Conservation (phyloP, 2,329 filamentous ascomycete species). For the Rosellinia necatrix region DNA sequence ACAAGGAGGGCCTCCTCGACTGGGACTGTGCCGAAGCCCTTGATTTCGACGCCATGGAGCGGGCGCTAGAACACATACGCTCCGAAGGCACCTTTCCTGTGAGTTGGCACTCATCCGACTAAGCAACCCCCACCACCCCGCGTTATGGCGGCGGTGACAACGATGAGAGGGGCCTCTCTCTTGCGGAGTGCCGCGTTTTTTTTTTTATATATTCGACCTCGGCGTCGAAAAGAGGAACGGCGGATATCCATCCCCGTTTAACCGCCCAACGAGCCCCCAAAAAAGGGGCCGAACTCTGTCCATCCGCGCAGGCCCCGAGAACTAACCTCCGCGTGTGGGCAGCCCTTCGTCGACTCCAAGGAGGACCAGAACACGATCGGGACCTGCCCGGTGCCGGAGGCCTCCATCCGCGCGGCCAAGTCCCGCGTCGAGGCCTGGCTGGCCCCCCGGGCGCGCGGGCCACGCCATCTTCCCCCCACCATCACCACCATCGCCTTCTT, state of each 20-base stretch:
- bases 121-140: background rate
- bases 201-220: no score
- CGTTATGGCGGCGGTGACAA: background rate
- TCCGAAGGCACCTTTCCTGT: conserved; percentile 68
- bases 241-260: background rate
- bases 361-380: conserved; percentile 68
- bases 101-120: conserved; percentile 38
- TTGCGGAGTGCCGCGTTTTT: no score
- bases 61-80: conserved; percentile 72
- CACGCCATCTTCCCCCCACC: conserved; percentile 36
- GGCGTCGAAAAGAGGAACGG: background rate
- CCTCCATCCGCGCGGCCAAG: conserved; percentile 52
- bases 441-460: conserved; percentile 49
- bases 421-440: conserved; percentile 54
- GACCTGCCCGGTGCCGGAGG: conserved; percentile 54
- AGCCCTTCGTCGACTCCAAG: conserved; percentile 58
- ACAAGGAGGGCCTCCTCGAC: conserved; percentile 69
- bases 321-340: conserved; percentile 25
- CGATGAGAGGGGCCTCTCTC: background rate
- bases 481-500: conserved; percentile 36
- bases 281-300: no score
- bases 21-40: conserved; percentile 90
- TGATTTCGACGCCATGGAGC: conserved; percentile 69
- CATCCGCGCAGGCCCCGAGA: background rate
- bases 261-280: background rate